Evolutionary conservation across 2,329 filamentous ascomycete species (phyloP).

Genomic region (Claviceps humidiphila): DNA sequence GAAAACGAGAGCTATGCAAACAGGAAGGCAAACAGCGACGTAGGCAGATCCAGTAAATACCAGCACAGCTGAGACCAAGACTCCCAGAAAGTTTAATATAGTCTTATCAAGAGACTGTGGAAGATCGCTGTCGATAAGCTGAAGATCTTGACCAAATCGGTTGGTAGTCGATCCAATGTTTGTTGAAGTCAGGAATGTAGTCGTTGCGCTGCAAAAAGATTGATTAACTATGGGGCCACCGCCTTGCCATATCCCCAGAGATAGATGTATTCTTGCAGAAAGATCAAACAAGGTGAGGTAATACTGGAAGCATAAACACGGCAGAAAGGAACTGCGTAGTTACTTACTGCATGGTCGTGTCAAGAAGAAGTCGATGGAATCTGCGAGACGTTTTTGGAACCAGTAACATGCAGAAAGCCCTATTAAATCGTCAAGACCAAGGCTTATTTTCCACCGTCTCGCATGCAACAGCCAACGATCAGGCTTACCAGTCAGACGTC

Average conservation of each 20-base stretch:
- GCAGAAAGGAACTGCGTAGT: not conserved
- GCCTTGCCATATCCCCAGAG: not conserved
- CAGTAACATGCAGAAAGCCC: constrained; percentile 11
- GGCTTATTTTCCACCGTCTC: not conserved
- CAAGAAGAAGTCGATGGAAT: constrained; percentile 13
- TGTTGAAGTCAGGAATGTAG: constrained; percentile 21
- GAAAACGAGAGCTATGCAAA: constrained; percentile 13
- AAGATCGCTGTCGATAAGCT: constrained; percentile 23
- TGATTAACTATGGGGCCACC: not conserved
- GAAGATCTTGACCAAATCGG: constrained; percentile 27
- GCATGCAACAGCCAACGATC: not conserved
- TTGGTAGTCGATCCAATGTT: constrained; percentile 23
- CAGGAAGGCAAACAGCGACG: constrained; percentile 32
- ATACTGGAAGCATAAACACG: not conserved
- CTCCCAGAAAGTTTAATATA: constrained; percentile 10
- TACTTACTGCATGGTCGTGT: constrained; percentile 16
- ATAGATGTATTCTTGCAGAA: not conserved
- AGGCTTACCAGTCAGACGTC: constrained; percentile 8
- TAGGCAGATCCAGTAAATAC: constrained; percentile 33
- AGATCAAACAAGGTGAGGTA: not conserved
- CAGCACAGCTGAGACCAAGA: constrained; percentile 20
- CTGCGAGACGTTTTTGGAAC: constrained; percentile 15
- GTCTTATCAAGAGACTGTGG: constrained; percentile 17
- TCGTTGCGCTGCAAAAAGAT: constrained; percentile 9
- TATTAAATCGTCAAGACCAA: constrained; percentile 1